Evolutionary conservation across 495 filamentous ascomycete species (phyloP).

Genomic region (Extremus antarcticus): DNA sequence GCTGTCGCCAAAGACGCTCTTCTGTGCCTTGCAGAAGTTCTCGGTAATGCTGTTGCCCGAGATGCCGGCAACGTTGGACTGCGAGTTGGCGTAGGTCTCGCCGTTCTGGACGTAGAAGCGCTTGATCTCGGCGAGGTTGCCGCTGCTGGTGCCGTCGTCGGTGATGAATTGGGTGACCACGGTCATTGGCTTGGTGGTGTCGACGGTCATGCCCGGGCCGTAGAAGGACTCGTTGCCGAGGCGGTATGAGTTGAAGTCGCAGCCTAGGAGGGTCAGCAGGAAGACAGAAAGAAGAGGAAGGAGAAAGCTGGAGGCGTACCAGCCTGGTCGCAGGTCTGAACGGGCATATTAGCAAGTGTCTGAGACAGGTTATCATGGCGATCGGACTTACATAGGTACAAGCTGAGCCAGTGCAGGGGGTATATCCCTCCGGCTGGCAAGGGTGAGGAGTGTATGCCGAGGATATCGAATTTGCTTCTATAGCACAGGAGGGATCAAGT

Average conservation of each 20-base stretch:
- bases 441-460: too few species aligned
- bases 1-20: constrained; percentile 49
- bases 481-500: too few species aligned
- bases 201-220: constrained; percentile 41
- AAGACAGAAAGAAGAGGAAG: too few species aligned
- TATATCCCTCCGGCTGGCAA: too few species aligned
- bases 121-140: constrained; percentile 44
- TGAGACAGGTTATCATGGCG: too few species aligned
- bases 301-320: too few species aligned
- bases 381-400: too few species aligned
- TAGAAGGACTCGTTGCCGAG: constrained; percentile 47
- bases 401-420: too few species aligned
- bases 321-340: too few species aligned
- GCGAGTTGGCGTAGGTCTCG: constrained; percentile 47
- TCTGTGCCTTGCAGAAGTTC: constrained; percentile 50
- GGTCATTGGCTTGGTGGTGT: constrained; percentile 50
- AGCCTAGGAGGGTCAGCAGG: too few species aligned
- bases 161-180: constrained; percentile 59
- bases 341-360: too few species aligned
- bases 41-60: constrained; percentile 46
- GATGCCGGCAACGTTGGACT: constrained; percentile 41
- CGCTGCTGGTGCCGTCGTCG: constrained; percentile 33
- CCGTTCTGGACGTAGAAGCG: constrained; percentile 54
- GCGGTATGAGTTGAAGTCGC: constrained; percentile 53
- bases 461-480: too few species aligned